phyloP scores from a whole-genome alignment of 2,329 filamentous ascomycete species.

The Immersiporthe knoxdaviesiana region DNA sequence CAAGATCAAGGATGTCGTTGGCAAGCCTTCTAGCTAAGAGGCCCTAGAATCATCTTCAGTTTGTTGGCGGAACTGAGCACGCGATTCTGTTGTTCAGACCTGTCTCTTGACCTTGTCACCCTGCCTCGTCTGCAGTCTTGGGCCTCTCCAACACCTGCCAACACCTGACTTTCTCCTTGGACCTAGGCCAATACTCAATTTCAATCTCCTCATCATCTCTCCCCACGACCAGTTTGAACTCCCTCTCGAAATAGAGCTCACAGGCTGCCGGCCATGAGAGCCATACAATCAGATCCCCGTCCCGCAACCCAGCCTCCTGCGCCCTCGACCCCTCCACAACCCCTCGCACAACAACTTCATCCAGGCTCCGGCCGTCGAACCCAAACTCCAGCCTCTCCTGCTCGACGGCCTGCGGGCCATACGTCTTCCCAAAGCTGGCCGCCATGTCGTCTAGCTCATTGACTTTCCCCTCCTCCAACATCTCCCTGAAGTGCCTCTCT shows the following conservation, averaged over 20 bases:
- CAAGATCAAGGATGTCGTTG: constrained; percentile 17
- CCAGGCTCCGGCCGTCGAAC: constrained; percentile 32
- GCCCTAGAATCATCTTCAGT: background rate
- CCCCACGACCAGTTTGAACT: constrained; percentile 30
- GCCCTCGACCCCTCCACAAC: constrained; percentile 32
- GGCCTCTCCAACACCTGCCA: constrained; percentile 29
- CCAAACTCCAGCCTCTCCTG: constrained; percentile 34
- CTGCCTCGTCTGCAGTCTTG: background rate
- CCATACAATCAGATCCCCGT: constrained; percentile 32
- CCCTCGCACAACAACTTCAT: constrained; percentile 28
- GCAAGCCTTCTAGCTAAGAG: background rate
- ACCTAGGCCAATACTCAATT: constrained; percentile 32
- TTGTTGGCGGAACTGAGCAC: background rate
- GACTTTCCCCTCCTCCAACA: constrained; percentile 14
- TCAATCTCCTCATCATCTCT: constrained; percentile 25
- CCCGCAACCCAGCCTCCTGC: constrained; percentile 32
- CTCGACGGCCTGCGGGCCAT: constrained; percentile 26
- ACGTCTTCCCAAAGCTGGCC: constrained; percentile 30
- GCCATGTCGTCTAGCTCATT: constrained; percentile 27
- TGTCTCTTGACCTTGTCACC: background rate
- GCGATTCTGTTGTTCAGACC: background rate
- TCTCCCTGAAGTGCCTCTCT: constrained; percentile 8
- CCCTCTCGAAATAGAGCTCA: constrained; percentile 30
- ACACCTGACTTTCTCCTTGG: constrained; percentile 29
- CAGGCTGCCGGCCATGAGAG: constrained; percentile 32